phyloP scores from a whole-genome alignment of 2,329 filamentous ascomycete genomes.

The Fusarium ambrosium region DNA sequence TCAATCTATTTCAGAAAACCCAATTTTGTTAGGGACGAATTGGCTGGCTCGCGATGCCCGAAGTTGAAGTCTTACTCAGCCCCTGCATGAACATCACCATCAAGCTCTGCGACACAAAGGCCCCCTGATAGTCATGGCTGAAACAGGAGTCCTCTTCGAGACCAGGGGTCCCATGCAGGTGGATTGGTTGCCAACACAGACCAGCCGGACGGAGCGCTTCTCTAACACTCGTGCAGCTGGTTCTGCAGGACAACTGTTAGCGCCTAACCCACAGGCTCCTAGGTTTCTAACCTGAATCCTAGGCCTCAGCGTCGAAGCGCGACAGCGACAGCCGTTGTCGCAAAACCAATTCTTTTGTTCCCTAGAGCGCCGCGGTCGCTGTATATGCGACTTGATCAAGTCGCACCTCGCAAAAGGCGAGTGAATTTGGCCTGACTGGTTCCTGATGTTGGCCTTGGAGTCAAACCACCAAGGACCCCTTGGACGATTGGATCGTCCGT shows the following conservation, averaged over 20 bases:
- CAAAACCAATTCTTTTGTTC: slow-evolving; percentile 14
- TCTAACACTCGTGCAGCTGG: slow-evolving; percentile 29
- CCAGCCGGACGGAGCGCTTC: slow-evolving; percentile 6
- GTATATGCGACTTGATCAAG: slow-evolving; percentile 4
- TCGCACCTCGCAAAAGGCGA: neutral
- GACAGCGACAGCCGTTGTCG: slow-evolving; percentile 25
- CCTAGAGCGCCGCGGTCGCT: neutral
- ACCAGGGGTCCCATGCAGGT: slow-evolving; percentile 25
- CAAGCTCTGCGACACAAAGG: slow-evolving; percentile 30
- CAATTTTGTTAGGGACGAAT: slow-evolving; percentile 4
- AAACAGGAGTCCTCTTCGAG: slow-evolving; percentile 36
- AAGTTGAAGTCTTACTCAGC: slow-evolving; percentile 5
- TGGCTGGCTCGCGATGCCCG: neutral
- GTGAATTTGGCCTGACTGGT: slow-evolving; percentile 11
- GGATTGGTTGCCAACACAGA: slow-evolving; percentile 6
- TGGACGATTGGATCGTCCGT: slow-evolving; percentile 33
- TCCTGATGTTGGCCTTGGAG: slow-evolving; percentile 18
- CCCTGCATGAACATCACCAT: slow-evolving; percentile 34
- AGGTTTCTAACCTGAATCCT: slow-evolving; percentile 22
- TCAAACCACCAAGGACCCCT: slow-evolving; percentile 28
- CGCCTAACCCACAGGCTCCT: slow-evolving; percentile 18
- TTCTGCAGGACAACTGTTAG: slow-evolving; percentile 28
- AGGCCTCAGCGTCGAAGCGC: neutral
- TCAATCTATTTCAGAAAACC: slow-evolving; percentile 31
- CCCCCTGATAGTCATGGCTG: slow-evolving; percentile 18